These are phyloP conservation scores for Lotmaria passim DNA, from an alignment of 208 protist genomes.

Conservation along the genomic window DNA sequence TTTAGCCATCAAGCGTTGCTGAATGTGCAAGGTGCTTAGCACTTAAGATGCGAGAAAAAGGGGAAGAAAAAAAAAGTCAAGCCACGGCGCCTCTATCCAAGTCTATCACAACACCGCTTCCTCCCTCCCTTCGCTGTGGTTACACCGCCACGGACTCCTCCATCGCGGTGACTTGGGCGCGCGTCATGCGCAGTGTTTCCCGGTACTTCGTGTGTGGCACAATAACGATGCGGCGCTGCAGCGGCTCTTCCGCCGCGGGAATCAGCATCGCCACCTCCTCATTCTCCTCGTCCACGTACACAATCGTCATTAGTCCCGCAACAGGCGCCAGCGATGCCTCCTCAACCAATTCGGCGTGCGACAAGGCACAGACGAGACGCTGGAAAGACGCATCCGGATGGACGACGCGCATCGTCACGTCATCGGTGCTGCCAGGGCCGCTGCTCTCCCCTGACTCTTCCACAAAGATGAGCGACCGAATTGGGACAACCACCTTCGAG, in stretches of 20 bases:
- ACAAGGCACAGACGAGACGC: constrained; percentile 73
- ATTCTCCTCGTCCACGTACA: constrained; percentile 71
- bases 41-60: not conserved
- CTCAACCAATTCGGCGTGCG: constrained; percentile 76
- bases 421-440: constrained; percentile 11
- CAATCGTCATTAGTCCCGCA: constrained; percentile 66
- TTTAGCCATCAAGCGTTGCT: too few relatives aligned
- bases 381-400: constrained; percentile 28
- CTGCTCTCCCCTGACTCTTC: constrained; percentile 29
- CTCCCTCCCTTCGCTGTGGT: not conserved
- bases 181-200: constrained; percentile 53
- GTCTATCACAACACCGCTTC: not conserved
- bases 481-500: constrained; percentile 75
- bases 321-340: constrained; percentile 79
- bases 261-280: constrained; percentile 78
- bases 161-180: constrained; percentile 47
- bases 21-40: too few relatives aligned
- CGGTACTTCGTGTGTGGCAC: constrained; percentile 43
- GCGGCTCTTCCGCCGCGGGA: constrained; percentile 52
- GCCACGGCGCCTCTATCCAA: not conserved
- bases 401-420: constrained; percentile 40
- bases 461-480: constrained; percentile 59
- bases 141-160: constrained; percentile 69
- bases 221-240: constrained; percentile 74
- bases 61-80: not conserved